Conservation (phyloP, 129 eudicot species). For the Smallanthus sonchifolius region DNA sequence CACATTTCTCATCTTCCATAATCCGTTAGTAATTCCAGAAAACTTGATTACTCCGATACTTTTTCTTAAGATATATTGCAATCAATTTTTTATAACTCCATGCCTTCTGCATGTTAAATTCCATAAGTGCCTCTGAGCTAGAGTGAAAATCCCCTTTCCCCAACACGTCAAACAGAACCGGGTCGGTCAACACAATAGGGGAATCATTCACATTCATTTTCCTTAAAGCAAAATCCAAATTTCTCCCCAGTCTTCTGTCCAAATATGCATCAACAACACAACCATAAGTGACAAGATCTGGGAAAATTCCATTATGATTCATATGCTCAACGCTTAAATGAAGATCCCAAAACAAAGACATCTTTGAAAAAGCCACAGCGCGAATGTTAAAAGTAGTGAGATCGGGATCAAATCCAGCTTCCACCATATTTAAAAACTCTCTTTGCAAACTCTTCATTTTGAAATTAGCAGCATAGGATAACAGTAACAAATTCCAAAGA, state of each 20-base stretch:
- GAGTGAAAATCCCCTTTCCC: slow-evolving; percentile 92
- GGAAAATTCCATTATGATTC: slow-evolving; percentile 55
- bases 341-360: slow-evolving; percentile 91
- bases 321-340: slow-evolving; percentile 84
- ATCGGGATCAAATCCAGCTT: slow-evolving; percentile 79
- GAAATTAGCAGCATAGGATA: slow-evolving; percentile 78
- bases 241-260: slow-evolving; percentile 70
- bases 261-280: slow-evolving; percentile 87
- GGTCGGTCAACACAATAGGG: slow-evolving; percentile 49
- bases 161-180: slow-evolving; percentile 69
- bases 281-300: slow-evolving; percentile 95
- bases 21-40: slow-evolving; percentile 78
- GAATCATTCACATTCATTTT: slow-evolving; percentile 53
- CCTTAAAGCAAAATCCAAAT: slow-evolving; percentile 64
- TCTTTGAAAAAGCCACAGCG: slow-evolving; percentile 76
- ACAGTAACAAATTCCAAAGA: slow-evolving; percentile 74
- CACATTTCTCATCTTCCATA: slow-evolving; percentile 7
- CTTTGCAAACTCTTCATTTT: slow-evolving; percentile 97
- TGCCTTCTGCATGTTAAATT: slow-evolving; percentile 37
- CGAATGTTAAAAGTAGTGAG: slow-evolving; percentile 79
- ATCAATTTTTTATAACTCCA: slow-evolving; percentile 70
- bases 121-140: slow-evolving; percentile 63
- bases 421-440: slow-evolving; percentile 76
- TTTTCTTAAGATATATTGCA: slow-evolving; percentile 57
- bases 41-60: slow-evolving; percentile 60